Conservation (phyloP, 495 filamentous ascomycete species). For the Pseudoneurospora amorphoporcata region DNA sequence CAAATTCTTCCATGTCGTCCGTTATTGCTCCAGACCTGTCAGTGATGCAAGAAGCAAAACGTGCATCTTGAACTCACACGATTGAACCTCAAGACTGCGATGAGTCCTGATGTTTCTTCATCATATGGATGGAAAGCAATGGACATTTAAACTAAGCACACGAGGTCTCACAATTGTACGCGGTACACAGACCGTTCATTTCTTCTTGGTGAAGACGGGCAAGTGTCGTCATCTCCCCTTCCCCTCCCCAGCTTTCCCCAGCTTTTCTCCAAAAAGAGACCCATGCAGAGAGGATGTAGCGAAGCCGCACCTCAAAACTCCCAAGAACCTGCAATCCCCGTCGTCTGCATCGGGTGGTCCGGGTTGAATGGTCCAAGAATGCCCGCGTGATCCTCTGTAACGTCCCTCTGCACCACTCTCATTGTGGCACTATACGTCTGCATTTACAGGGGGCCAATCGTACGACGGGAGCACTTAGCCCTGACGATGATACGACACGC, state of each 20-base stretch:
- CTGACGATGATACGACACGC: background rate
- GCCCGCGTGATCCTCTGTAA: background rate
- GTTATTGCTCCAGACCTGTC: background rate
- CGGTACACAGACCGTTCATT: background rate
- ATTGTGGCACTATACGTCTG: background rate
- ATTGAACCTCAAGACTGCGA: background rate
- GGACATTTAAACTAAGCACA: background rate
- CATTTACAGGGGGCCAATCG: background rate
- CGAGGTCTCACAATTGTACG: background rate
- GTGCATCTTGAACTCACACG: background rate
- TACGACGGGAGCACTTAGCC: background rate
- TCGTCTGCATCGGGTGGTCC: background rate
- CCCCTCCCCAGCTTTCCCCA: background rate
- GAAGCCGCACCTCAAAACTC: slow-evolving; percentile 6
- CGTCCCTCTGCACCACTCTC: background rate
- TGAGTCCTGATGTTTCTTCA: background rate
- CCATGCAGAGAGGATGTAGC: background rate
- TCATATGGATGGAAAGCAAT: background rate
- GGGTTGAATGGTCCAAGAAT: background rate
- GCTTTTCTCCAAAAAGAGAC: background rate
- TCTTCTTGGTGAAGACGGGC: background rate
- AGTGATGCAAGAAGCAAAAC: background rate
- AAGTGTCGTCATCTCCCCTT: background rate
- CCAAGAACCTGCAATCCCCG: slow-evolving; percentile 12
- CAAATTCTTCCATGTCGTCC: background rate